phyloP scores from a whole-genome alignment of 768 basidiomycete species.

The Psilocybe subaeruginosa region DNA sequence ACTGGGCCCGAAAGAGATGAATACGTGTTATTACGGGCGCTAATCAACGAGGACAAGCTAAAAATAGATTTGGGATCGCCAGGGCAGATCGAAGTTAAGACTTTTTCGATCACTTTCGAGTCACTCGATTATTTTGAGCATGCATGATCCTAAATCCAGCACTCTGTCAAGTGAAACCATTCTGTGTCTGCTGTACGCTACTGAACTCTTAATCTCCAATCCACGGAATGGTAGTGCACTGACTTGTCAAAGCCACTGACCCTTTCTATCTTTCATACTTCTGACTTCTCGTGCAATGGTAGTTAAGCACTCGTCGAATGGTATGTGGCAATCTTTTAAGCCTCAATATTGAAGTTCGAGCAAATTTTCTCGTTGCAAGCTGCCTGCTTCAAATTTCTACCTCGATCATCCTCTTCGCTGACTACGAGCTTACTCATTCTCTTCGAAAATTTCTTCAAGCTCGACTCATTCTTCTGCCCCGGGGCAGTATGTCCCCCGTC shows the following conservation, averaged over 20 bases:
- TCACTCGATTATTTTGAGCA: neutral
- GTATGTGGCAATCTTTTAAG: no score
- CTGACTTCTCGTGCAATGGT: no score
- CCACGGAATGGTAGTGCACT: no score
- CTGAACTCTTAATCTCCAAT: no score
- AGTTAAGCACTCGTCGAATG: no score
- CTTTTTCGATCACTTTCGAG: neutral
- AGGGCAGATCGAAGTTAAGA: neutral
- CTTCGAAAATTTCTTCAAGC: neutral
- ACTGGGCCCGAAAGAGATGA: neutral
- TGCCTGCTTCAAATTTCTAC: neutral
- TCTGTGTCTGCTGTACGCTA: no score
- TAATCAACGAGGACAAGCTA: neutral
- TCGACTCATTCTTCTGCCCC: neutral
- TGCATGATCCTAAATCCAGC: neutral
- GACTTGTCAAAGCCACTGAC: no score
- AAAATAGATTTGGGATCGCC: neutral
- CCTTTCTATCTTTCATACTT: no score
- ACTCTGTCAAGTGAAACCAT: neutral
- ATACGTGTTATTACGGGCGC: neutral
- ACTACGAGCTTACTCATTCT: constrained; percentile 1
- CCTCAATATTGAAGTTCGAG: no score
- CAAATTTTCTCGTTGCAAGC: neutral
- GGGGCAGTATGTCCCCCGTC: neutral
- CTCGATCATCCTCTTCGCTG: neutral